These are phyloP conservation scores for Cubamyces sp. DNA, from an alignment of 768 basidiomycete species.

Conservation along the genomic window DNA sequence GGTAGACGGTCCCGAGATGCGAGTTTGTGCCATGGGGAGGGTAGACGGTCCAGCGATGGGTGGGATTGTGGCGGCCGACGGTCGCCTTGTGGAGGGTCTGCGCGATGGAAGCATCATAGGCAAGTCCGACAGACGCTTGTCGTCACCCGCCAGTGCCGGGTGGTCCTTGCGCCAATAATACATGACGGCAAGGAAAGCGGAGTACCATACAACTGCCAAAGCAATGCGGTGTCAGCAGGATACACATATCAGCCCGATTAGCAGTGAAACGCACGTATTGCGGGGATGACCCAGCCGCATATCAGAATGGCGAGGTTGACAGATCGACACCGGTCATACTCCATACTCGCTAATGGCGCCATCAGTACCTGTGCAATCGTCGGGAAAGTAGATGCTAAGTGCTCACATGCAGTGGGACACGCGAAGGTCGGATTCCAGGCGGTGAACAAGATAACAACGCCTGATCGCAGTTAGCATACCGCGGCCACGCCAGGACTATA, in stretches of 20 bases:
- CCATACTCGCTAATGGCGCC: slow-evolving; percentile 40
- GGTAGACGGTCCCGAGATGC: background rate
- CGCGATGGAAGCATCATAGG: slow-evolving; percentile 26
- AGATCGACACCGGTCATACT: slow-evolving; percentile 43
- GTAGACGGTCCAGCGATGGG: background rate
- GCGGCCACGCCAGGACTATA: background rate
- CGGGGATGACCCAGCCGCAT: slow-evolving; percentile 57
- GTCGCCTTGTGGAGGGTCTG: slow-evolving; percentile 1
- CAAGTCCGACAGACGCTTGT: slow-evolving; percentile 25
- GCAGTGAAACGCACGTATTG: slow-evolving; percentile 45
- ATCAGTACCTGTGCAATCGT: background rate
- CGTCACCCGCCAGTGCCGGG: slow-evolving; percentile 1
- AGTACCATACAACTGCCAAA: slow-evolving; percentile 47
- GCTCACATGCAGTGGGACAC: slow-evolving; percentile 50
- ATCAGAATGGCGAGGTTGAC: slow-evolving; percentile 53
- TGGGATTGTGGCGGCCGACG: background rate
- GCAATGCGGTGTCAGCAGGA: background rate
- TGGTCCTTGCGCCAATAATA: slow-evolving; percentile 41
- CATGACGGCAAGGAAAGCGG: slow-evolving; percentile 33
- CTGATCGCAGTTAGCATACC: slow-evolving; percentile 30
- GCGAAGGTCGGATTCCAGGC: slow-evolving; percentile 46
- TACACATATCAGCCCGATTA: too few relatives aligned
- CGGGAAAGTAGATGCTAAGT: background rate
- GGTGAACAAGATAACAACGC: slow-evolving; percentile 47
- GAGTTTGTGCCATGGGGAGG: background rate